A percentile compares a stretch with the other conserved stretches of the same genome.
phyloP scores from a whole-genome alignment of 2,329 filamentous ascomycete species.

The Hirsutella thompsonii region DNA sequence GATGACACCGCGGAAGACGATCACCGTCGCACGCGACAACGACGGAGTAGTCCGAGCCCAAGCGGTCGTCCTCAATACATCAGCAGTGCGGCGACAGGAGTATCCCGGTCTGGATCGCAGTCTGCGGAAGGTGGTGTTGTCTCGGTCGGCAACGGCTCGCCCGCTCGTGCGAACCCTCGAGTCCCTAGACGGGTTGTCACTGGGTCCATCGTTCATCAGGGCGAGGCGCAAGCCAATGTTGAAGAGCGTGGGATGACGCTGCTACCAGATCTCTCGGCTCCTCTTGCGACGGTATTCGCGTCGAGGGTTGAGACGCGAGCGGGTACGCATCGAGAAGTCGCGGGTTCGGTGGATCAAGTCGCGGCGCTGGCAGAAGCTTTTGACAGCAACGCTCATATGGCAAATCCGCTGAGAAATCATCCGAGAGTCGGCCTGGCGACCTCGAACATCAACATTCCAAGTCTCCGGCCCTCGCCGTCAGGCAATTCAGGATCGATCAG shows the following conservation, averaged over 20 bases:
- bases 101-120: too few relatives aligned
- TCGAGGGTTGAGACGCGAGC: too few relatives aligned
- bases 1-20: conserved; percentile 12
- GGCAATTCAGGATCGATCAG: background rate
- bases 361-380: background rate
- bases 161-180: too few relatives aligned
- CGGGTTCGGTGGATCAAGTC: background rate
- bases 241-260: too few relatives aligned
- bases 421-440: background rate
- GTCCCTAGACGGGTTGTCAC: too few relatives aligned
- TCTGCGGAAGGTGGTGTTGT: too few relatives aligned
- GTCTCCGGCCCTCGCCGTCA: background rate
- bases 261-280: too few relatives aligned
- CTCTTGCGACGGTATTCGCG: too few relatives aligned
- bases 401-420: background rate
- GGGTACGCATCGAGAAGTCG: background rate
- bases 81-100: too few relatives aligned
- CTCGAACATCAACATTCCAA: background rate
- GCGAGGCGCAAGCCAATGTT: too few relatives aligned
- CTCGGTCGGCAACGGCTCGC: conserved; percentile 50
- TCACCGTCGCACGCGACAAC: conserved; percentile 16
- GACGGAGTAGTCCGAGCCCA: conserved; percentile 8
- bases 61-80: background rate
- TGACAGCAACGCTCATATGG: background rate
- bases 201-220: too few relatives aligned